Evolutionary conservation across 345 rosid genomes (phyloP), one percentile per base, ranked within the genome.

Genomic region (Heritiera littoralis): DNA sequence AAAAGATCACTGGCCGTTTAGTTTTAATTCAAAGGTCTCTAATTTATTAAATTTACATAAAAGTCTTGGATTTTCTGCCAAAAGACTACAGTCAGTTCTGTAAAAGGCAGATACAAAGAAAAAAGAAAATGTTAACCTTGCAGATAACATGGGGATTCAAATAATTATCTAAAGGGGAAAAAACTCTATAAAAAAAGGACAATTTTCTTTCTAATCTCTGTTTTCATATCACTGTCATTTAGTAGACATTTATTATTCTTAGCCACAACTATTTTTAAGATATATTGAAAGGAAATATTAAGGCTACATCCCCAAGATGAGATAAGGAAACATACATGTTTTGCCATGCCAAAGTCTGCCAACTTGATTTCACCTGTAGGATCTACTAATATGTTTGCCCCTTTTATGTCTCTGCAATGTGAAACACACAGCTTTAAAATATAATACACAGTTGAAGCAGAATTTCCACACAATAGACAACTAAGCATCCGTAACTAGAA

Each of bases 321-420:
- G 60, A 81, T 64, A 75, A 66, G 54, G 59, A 41, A 12, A 77
- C 89, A 75, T 92, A 95, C 99, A 86, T 92, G 98, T 84, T 91
- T 95, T 76, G 99, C 97, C 98, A 95, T 95, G 87, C 99, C 99
- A 80, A 95, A 95, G 84, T 95, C 99, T 4, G 87, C 94, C 86
- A 95, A 79, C 92, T 95, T 95, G 89, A 95, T 89, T 86, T 90
- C 98, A 66, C 99, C 99, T 67, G 90, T 85, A 20, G 99, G 99
- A 84, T 91, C 98, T 45, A 93, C 99, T 83, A 96, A 87, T 80
- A 96, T 92, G 86, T 96, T 96, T 13, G 97, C 99, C 58, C 99
- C 98, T 88, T 96, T 96, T 71, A 96, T 96, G 81, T 96, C 99
- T 83, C 99, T 96, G 88, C 74, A 80, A 84, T 10, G 73, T 20